These are phyloP conservation scores for Leccinum ponderosum DNA, from an alignment of 1,284 basidiomycete genomes.

Conservation along the genomic window DNA sequence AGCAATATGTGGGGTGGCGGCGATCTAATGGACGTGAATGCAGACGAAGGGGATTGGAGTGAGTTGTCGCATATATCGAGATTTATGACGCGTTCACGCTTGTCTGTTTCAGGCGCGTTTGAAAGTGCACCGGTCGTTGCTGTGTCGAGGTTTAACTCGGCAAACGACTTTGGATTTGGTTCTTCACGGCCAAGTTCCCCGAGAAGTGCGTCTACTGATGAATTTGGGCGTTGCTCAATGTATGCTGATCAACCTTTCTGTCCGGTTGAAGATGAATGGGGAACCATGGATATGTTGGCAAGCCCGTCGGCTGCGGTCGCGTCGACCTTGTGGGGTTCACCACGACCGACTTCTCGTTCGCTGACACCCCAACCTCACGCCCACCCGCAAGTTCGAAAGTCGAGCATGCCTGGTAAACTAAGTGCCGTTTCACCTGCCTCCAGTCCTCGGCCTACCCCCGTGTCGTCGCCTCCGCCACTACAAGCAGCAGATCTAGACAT, in stretches of 20 bases:
- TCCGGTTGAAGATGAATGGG: conserved; percentile 25
- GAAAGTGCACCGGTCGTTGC: conserved; percentile 59
- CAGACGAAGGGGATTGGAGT: conserved; percentile 94
- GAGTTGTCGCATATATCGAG: conserved; percentile 26
- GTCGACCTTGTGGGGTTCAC: conserved; percentile 20
- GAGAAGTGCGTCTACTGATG: conserved; percentile 10
- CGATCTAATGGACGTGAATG: conserved; percentile 89
- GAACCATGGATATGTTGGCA: conserved; percentile 14
- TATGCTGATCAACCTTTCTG: neutral
- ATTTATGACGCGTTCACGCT: neutral
- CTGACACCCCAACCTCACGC: conserved; percentile 21
- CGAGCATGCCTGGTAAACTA: neutral
- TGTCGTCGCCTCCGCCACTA: conserved; percentile 24
- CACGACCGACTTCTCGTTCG: conserved; percentile 14
- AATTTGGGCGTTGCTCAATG: neutral
- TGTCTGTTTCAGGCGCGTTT: conserved; percentile 64
- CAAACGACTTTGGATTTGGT: conserved; percentile 24
- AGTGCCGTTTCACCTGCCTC: conserved; percentile 14
- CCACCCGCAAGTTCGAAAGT: conserved; percentile 10
- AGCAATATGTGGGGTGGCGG: conserved; percentile 67
- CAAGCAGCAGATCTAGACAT: conserved; percentile 6
- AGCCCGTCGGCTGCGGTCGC: conserved; percentile 1
- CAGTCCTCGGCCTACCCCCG: conserved; percentile 26
- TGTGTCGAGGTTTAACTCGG: conserved; percentile 29
- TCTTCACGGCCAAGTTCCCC: conserved; percentile 16